Evolutionary conservation across 1,284 basidiomycete species (phyloP).

Genomic region (Lignosus rhinocerotis): DNA sequence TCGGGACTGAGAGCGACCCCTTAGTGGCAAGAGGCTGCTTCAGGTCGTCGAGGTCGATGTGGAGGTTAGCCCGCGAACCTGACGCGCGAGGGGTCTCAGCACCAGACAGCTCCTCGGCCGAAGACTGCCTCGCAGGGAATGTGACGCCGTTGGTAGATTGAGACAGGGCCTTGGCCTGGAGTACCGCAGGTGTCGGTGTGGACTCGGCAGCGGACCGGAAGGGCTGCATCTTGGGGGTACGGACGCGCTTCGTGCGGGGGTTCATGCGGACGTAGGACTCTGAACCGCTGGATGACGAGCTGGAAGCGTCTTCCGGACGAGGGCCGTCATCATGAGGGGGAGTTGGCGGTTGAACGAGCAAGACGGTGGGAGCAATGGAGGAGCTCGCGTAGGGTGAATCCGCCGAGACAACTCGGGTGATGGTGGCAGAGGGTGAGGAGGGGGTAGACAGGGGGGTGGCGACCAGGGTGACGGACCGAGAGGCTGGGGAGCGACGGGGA

Average conservation of each 20-base stretch:
- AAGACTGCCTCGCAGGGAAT: slow-evolving; percentile 24
- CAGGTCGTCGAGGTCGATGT: slow-evolving; percentile 12
- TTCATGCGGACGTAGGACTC: slow-evolving; percentile 28
- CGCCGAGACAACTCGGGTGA: slow-evolving; percentile 18
- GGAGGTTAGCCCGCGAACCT: slow-evolving; percentile 4
- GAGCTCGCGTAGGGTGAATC: slow-evolving; percentile 26
- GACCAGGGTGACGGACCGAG: neutral
- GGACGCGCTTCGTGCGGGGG: slow-evolving; percentile 32
- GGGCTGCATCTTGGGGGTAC: slow-evolving; percentile 32
- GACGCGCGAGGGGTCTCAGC: slow-evolving; percentile 23
- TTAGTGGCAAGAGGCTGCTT: neutral
- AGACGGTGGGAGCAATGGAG: slow-evolving; percentile 15
- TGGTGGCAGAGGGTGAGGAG: slow-evolving; percentile 20
- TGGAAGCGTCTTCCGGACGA: slow-evolving; percentile 8
- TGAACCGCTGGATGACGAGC: slow-evolving; percentile 34
- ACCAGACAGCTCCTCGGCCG: slow-evolving; percentile 5
- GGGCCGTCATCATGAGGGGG: slow-evolving; percentile 22
- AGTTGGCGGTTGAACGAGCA: slow-evolving; percentile 36
- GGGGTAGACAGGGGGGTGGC: slow-evolving; percentile 2
- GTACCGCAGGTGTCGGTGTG: slow-evolving; percentile 42
- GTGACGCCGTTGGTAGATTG: slow-evolving; percentile 9
- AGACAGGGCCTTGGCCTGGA: slow-evolving; percentile 27
- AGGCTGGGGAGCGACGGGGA: slow-evolving; percentile 43
- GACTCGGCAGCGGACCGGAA: slow-evolving; percentile 42
- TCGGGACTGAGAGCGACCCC: neutral